Evolutionary conservation across 1,139 yeast species (phyloP), one percentile per base, ranked within the genome.

Genomic region (Yamadazyma sp.): DNA sequence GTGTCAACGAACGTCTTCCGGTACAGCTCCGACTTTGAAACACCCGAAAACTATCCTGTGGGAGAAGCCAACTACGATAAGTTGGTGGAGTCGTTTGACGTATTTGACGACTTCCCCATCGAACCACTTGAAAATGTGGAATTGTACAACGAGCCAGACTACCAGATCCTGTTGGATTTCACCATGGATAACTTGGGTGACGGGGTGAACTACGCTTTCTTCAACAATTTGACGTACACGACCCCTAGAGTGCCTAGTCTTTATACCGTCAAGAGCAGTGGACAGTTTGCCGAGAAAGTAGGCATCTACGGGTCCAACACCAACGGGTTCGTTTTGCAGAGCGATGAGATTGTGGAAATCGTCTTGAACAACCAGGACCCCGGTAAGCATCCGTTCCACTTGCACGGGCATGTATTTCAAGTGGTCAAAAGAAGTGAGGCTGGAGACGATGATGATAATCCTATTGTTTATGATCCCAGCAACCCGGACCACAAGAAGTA

Each of bases 131-230:
- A 70, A 39, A 71, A 72, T 40, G 64, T 59, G 42, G 78, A 72
- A 39, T 56, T 79, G 22, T 71, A 67, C 27, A 83, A 77, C 29
- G 86, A 82, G 15, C 78, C 87, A 10, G 96, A 87, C 57, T 70
- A 76, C 51, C 71, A 71, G 39, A 72, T 89, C 48, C 73, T 75
- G 11, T 64, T 90, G 31, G 79, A 80, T 49, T 86, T 90, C 44
- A 59, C 65, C 29, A 88, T 89, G 95, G 82, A 82, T 58, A 86
- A 85, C 64, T 71, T 90, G 59, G 76, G 72, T 33, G 72, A 87
- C 58, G 97, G 97, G 61, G 71, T 85, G 43, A 87, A 86, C 64
- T 90, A 89, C 57, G 96, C 97, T 8, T 82, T 89, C 64, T 87
- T 90, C 80, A 87, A 89, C 70, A 82, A 85, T 59, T 70, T 82